Percentiles rank a stretch among this genome's conserved stretches.
phyloP scores from a whole-genome alignment of 2,329 filamentous ascomycete genomes.

The Drechslerella coelobrocha region DNA sequence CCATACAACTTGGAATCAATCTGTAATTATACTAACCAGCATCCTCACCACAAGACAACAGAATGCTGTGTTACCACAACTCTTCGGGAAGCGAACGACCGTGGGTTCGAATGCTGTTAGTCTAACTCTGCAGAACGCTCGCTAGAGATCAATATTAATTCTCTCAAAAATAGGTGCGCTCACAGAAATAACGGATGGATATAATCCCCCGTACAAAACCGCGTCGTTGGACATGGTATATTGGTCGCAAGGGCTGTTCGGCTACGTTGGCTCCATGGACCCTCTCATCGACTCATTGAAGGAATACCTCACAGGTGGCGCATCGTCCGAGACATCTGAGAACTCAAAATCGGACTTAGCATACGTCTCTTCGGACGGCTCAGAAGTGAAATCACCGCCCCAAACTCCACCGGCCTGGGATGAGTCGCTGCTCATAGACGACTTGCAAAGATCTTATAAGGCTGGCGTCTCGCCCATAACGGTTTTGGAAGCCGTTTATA shows the following conservation, averaged over 20 bases:
- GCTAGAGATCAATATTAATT: not conserved
- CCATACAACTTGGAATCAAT: not conserved
- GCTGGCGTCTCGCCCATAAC: constrained; percentile 60
- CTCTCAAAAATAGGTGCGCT: constrained; percentile 56
- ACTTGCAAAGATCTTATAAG: constrained; percentile 61
- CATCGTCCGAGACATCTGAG: not conserved
- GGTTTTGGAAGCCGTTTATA: constrained; percentile 61
- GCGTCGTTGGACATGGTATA: constrained; percentile 58
- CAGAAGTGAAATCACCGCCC: constrained; percentile 51
- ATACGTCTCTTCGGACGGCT: constrained; percentile 52
- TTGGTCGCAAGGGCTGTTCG: constrained; percentile 58
- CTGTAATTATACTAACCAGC: constrained; percentile 26
- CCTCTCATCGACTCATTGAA: constrained; percentile 41
- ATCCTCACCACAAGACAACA: constrained; percentile 23
- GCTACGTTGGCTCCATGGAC: constrained; percentile 55
- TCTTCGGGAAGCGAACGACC: constrained; percentile 66
- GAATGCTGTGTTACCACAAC: constrained; percentile 66
- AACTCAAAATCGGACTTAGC: constrained; percentile 46
- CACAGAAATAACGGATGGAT: constrained; percentile 58
- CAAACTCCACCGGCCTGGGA: constrained; percentile 57
- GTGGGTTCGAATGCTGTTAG: constrained; percentile 68
- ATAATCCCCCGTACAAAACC: constrained; percentile 57
- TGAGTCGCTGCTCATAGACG: constrained; percentile 60
- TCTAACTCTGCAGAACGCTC: not conserved
- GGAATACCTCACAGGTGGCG: constrained; percentile 9